A percentile compares a stretch with the other conserved stretches of the same genome.
These are phyloP conservation scores for Harrya chromipes DNA, from an alignment of 768 basidiomycete genomes.

Conservation along the genomic window DNA sequence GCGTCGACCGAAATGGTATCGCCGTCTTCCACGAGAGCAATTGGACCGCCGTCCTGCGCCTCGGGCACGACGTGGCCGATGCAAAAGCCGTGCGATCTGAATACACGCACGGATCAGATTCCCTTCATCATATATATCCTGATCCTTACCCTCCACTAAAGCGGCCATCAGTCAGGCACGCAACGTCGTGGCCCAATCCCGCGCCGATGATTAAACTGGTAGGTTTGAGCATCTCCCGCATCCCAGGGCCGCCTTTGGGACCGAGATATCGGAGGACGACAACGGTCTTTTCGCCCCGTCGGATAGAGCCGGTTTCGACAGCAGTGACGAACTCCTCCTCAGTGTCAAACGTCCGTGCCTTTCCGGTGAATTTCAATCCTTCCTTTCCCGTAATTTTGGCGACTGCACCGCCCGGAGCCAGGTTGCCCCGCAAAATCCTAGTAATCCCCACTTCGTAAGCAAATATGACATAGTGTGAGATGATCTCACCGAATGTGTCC, in stretches of 20 bases:
- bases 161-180: conserved; percentile 95
- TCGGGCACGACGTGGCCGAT: conserved; percentile 98
- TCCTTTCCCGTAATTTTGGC: conserved; percentile 98
- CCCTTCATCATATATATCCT: conserved; percentile 8
- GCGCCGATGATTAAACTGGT: conserved; percentile 99
- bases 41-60: conserved; percentile 90
- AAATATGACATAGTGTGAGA: not conserved
- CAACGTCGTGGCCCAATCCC: conserved; percentile 92
- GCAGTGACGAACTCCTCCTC: conserved; percentile 88
- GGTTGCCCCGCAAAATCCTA: conserved; percentile 88
- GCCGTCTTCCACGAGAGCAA: conserved; percentile 86
- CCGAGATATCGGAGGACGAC: conserved; percentile 94
- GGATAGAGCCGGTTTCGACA: conserved; percentile 84
- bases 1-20: conserved; percentile 89
- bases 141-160: conserved; percentile 91
- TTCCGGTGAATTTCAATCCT: conserved; percentile 84
- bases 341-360: conserved; percentile 88
- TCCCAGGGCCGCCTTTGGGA: conserved; percentile 95
- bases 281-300: conserved; percentile 95
- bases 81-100: conserved; percentile 92
- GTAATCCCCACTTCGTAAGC: not conserved
- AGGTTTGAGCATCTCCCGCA: conserved; percentile 99
- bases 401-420: conserved; percentile 94
- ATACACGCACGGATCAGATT: conserved; percentile 13
- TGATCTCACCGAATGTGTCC: conserved; percentile 78